Percentiles rank a stretch among this genome's conserved stretches.
These are phyloP conservation scores for Oxytropis ochrocephala DNA, from an alignment of 306 rosid species.

Conservation along the genomic window DNA sequence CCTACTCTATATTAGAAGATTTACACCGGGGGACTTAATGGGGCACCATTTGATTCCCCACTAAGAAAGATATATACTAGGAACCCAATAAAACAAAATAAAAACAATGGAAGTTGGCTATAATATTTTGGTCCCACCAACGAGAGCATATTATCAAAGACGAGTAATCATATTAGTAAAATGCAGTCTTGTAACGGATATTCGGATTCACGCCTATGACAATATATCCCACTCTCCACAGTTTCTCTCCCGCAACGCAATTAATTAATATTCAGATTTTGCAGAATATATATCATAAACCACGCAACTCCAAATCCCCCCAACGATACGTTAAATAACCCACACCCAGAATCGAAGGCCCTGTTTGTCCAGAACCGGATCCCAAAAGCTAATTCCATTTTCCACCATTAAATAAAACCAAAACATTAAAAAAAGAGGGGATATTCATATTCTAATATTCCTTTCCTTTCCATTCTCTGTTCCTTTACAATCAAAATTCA, in stretches of 20 bases:
- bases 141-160: constrained; percentile 30
- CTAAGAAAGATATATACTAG: constrained; percentile 40
- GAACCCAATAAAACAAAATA: constrained; percentile 24
- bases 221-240: background rate
- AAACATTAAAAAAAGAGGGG: background rate
- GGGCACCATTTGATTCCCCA: constrained; percentile 43
- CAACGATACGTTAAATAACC: background rate
- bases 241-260: too few relatives aligned
- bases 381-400: constrained; percentile 35
- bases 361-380: constrained; percentile 26
- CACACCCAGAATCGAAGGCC: background rate
- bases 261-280: background rate
- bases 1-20: background rate
- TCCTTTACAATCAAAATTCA: constrained; percentile 27
- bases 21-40: constrained; percentile 4
- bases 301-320: background rate
- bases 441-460: background rate
- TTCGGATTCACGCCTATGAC: constrained; percentile 20
- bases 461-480: background rate
- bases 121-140: constrained; percentile 23
- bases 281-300: background rate
- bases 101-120: constrained; percentile 8
- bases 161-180: background rate
- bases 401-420: background rate
- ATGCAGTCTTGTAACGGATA: constrained; percentile 21